Conservation (phyloP, 2,329 filamentous ascomycete species). For the Scleromitrula shiraiana region DNA sequence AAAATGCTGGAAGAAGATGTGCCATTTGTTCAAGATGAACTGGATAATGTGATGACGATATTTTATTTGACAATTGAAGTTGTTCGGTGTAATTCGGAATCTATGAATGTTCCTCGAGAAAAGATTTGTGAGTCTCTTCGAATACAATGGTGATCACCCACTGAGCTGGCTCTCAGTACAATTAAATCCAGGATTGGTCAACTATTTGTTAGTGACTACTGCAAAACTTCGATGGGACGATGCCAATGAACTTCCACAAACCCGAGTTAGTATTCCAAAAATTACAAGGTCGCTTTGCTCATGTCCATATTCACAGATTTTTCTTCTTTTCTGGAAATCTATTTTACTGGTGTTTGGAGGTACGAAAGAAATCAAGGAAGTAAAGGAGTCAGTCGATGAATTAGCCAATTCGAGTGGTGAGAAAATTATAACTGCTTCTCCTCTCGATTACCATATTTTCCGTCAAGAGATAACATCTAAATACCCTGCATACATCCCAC, state of each 20-base stretch:
- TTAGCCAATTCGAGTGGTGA: constrained; percentile 39
- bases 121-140: constrained; percentile 41
- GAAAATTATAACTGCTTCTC: constrained; percentile 80
- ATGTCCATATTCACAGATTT: constrained; percentile 42
- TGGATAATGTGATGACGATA: constrained; percentile 56
- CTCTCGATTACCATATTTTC: constrained; percentile 92
- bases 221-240: constrained; percentile 68
- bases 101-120: constrained; percentile 31
- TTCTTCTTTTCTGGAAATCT: constrained; percentile 87
- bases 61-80: constrained; percentile 54
- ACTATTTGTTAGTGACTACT: constrained; percentile 62
- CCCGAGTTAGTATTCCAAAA: constrained; percentile 44
- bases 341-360: constrained; percentile 81
- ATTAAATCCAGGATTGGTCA: constrained; percentile 59
- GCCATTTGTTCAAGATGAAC: constrained; percentile 43
- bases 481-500: constrained; percentile 92
- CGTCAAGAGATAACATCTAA: constrained; percentile 96
- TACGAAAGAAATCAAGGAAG: constrained; percentile 59
- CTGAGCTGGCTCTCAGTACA: constrained; percentile 34
- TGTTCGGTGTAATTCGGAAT: constrained; percentile 43
- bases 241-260: constrained; percentile 53
- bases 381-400: constrained; percentile 66
- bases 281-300: constrained; percentile 10
- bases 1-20: constrained; percentile 28
- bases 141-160: not conserved